These are phyloP conservation scores for Phlebiopsis flavidoalba DNA, from an alignment of 768 basidiomycete species.

Conservation along the genomic window DNA sequence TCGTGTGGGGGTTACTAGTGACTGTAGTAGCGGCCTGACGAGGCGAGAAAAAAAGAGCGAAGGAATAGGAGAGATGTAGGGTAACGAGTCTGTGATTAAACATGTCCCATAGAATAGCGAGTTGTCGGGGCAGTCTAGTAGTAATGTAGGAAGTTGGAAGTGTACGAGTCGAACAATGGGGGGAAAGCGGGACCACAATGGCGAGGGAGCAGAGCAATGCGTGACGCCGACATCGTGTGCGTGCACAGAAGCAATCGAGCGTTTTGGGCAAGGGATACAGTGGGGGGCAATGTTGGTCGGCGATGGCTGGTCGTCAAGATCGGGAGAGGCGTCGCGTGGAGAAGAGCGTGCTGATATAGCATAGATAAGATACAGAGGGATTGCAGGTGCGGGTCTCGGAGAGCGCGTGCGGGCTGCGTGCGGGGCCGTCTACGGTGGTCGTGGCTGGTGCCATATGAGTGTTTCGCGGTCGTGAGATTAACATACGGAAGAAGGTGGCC, in stretches of 20 bases:
- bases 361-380: not conserved
- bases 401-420: not conserved
- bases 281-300: not conserved
- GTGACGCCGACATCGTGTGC: not conserved
- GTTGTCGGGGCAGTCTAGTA: not conserved
- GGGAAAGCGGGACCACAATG: too few species aligned
- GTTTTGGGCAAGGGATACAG: not conserved
- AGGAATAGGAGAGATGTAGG: not conserved
- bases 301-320: not conserved
- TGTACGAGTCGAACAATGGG: not conserved
- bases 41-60: not conserved
- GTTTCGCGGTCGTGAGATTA: not conserved
- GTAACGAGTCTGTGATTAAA: conserved; percentile 5
- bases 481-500: not conserved
- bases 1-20: not conserved
- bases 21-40: not conserved
- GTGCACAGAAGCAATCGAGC: not conserved
- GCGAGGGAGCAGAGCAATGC: not conserved
- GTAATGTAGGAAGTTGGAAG: not conserved
- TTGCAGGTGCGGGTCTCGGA: not conserved
- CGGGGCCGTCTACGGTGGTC: not conserved
- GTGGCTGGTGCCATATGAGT: not conserved
- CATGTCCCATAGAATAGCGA: not conserved
- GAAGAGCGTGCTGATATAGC: not conserved
- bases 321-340: not conserved